Conservation (phyloP, 176 grass and related monocot genomes). For the Thinopyrum elongatum region DNA sequence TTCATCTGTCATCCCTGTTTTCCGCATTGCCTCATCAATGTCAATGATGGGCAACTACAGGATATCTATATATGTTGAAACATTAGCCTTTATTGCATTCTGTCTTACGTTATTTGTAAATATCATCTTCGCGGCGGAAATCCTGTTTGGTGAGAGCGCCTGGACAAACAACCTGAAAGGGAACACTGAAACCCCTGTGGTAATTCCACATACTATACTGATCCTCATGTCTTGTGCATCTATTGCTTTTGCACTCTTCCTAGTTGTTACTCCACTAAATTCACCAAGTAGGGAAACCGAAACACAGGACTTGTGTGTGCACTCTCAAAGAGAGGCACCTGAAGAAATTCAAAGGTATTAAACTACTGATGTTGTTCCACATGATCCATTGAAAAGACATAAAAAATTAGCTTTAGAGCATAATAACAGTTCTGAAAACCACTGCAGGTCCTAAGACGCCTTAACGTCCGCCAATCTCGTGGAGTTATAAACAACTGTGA, state of each 20-base stretch:
- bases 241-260: slow-evolving; percentile 52
- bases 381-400: neutral
- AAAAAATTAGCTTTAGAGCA: slow-evolving; percentile 15
- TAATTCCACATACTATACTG: slow-evolving; percentile 46
- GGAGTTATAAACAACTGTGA: too few relatives aligned
- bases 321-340: slow-evolving; percentile 1
- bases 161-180: slow-evolving; percentile 75
- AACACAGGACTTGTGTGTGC: slow-evolving; percentile 11
- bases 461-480: too few relatives aligned
- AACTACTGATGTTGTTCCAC: neutral
- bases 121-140: slow-evolving; percentile 66
- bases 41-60: slow-evolving; percentile 66
- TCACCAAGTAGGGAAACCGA: slow-evolving; percentile 51
- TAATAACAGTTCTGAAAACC: slow-evolving; percentile 14
- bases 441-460: neutral
- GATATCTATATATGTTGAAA: slow-evolving; percentile 49
- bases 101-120: slow-evolving; percentile 59
- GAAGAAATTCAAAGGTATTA: slow-evolving; percentile 37
- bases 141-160: slow-evolving; percentile 73
- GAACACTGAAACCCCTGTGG: slow-evolving; percentile 32
- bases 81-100: slow-evolving; percentile 55
- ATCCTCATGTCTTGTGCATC: slow-evolving; percentile 58
- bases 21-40: slow-evolving; percentile 68
- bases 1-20: slow-evolving; percentile 67
- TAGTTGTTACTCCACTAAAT: slow-evolving; percentile 71